Evolutionary conservation across 495 filamentous ascomycete species (phyloP).

Genomic region (Echria macrotheca): DNA sequence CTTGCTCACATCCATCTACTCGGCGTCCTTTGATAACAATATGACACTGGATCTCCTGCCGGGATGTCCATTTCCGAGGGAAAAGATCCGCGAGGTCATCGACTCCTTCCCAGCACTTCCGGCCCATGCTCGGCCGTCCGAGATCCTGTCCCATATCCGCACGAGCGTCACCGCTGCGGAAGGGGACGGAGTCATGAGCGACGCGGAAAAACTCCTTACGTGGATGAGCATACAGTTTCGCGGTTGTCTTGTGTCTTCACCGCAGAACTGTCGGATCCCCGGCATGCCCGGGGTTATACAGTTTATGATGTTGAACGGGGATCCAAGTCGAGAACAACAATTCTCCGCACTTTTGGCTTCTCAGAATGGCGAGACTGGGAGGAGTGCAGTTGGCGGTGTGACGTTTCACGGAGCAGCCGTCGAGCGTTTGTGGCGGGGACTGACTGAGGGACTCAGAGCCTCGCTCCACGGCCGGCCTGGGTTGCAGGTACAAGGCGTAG

Average conservation of each 20-base stretch:
- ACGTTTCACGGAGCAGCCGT: constrained; percentile 4
- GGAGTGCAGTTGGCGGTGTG: neutral
- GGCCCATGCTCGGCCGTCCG: neutral
- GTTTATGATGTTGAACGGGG: constrained; percentile 12
- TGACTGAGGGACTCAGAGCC: constrained; percentile 4
- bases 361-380: neutral
- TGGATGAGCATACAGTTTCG: constrained; percentile 11
- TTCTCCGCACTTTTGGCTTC: neutral
- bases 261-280: constrained; percentile 1
- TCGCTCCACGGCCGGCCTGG: neutral
- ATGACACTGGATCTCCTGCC: neutral
- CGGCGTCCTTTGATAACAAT: neutral
- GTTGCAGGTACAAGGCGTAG: neutral
- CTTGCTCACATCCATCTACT: constrained; percentile 6
- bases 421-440: neutral
- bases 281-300: constrained; percentile 9
- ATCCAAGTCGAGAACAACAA: neutral
- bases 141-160: constrained; percentile 7
- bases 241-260: constrained; percentile 10
- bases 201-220: constrained; percentile 3
- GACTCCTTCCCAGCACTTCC: constrained; percentile 10
- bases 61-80: neutral
- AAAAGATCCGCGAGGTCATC: constrained; percentile 1
- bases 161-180: neutral
- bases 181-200: neutral